Base-by-base conservation (phyloP, 2,329 filamentous ascomycete genomes). In the Fusarium chlamydosporum region DNA sequence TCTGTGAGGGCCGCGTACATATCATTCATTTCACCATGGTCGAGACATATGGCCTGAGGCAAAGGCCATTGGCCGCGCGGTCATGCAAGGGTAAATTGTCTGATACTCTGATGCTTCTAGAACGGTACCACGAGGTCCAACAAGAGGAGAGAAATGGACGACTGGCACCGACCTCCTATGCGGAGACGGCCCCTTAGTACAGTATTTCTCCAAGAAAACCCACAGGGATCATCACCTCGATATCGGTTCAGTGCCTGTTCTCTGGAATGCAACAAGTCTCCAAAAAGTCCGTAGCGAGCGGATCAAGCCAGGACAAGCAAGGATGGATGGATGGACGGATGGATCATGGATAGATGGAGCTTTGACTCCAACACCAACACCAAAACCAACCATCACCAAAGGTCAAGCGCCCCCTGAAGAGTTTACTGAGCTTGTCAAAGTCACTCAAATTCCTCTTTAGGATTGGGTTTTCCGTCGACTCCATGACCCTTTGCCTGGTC, bases 391-490 rank as follows among this genome's bases (percentile, higher is more conserved):
- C 42, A 53, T 41, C 54, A 40, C 35, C 26, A 65, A 58, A 34
- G 35, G 9, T 43, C 47, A 65, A 53, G 67, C 64, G 67, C 68
- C 71, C 69, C 67, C 64, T 73, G 68, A 64, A 61, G 43, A 56
- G 48, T 52, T 34, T 55, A 23, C 51, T 23, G 26, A 47, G 55
- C 63, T 66, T 58, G 64, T 63, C 70, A 68, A 69, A 70, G 72
- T 71, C 64, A 56, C 66, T 70, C 68, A 72, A 69, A 43, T 72
- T 72, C 72, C 71, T 46, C 20, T 72, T 74, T 62, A 60, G 73
- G 72, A 52, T 47, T 74, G 67, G 71, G 58, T 63, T 68, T 61
- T 70, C 56, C 37, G 56, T 47, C 43, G 61, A 71, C 67, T 70
- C 67, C 57, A 64, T 70, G 67, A 41, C 53, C 62, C 62, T 70